Evolutionary conservation across 371 early-diverging fungal species (phyloP).

Genomic region (Basidiobolus meristosporus): DNA sequence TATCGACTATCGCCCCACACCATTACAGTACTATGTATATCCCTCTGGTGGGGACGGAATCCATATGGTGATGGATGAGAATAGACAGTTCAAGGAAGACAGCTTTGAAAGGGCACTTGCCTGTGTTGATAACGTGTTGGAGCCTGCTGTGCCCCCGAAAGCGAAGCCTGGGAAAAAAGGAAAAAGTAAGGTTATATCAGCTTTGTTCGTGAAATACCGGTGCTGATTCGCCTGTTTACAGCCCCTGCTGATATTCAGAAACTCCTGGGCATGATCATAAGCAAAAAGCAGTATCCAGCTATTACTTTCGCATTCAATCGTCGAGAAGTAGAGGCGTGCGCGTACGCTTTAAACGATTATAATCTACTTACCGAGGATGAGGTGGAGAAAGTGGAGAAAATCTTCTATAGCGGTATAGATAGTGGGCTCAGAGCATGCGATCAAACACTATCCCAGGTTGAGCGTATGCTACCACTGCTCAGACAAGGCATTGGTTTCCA

Average conservation of each 20-base stretch:
- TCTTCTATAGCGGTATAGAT: neutral
- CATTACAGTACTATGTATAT: constrained; percentile 93
- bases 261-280: constrained; percentile 53
- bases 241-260: constrained; percentile 63
- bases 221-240: neutral
- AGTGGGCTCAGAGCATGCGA: constrained; percentile 31
- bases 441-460: constrained; percentile 80
- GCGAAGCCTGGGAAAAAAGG: constrained; percentile 14
- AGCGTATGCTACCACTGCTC: constrained; percentile 63
- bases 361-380: too few species aligned
- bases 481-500: constrained; percentile 94
- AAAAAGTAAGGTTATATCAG: constrained; percentile 8
- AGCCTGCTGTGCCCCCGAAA: constrained; percentile 10
- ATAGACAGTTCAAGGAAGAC: constrained; percentile 20
- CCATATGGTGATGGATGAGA: constrained; percentile 70
- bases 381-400: neutral
- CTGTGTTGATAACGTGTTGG: neutral
- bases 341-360: constrained; percentile 44
- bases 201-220: too few species aligned
- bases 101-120: constrained; percentile 11
- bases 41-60: constrained; percentile 57
- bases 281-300: constrained; percentile 56
- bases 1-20: constrained; percentile 91
- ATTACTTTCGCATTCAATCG: constrained; percentile 96
- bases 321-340: constrained; percentile 87